A percentile compares a stretch with the other conserved stretches of the same genome.
phyloP scores from a whole-genome alignment of 768 basidiomycete species.

The Tricholoma terreum region DNA sequence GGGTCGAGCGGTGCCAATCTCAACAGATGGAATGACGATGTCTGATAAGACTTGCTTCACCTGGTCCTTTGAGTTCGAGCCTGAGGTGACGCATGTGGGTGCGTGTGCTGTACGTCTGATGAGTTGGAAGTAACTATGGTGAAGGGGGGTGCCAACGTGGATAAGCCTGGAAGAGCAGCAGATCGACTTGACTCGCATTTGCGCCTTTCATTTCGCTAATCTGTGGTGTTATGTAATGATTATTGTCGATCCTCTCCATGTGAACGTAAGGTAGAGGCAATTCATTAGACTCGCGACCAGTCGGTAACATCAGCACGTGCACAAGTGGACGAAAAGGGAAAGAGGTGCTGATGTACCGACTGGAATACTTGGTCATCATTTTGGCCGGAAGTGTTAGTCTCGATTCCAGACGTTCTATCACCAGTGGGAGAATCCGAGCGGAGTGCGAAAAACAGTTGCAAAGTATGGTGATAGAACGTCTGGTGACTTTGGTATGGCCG shows the following conservation, averaged over 20 bases:
- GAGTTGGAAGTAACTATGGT: not conserved
- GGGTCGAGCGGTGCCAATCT: slow-evolving; percentile 71
- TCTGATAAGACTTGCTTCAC: slow-evolving; percentile 49
- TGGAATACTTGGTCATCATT: too few species aligned
- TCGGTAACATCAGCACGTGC: too few species aligned
- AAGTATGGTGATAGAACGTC: too few species aligned
- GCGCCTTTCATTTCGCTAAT: slow-evolving; percentile 71
- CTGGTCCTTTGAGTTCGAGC: slow-evolving; percentile 28
- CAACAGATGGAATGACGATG: slow-evolving; percentile 63
- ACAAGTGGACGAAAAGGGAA: too few species aligned
- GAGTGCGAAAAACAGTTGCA: too few species aligned
- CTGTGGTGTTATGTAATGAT: slow-evolving; percentile 35
- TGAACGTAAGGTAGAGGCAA: too few species aligned
- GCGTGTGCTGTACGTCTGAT: slow-evolving; percentile 50
- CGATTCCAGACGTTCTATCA: too few species aligned
- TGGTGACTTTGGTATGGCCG: too few species aligned
- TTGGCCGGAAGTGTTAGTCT: too few species aligned
- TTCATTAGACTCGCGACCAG: too few species aligned
- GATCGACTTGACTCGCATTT: slow-evolving; percentile 67
- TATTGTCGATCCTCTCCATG: not conserved
- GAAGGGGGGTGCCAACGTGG: slow-evolving; percentile 56
- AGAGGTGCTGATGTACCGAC: too few species aligned
- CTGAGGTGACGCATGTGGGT: slow-evolving; percentile 57
- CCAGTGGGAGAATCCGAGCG: too few species aligned
- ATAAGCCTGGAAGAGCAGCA: slow-evolving; percentile 72